Conservation (phyloP, 2,329 filamentous ascomycete species). For the Dryadomyces quercivorus region DNA sequence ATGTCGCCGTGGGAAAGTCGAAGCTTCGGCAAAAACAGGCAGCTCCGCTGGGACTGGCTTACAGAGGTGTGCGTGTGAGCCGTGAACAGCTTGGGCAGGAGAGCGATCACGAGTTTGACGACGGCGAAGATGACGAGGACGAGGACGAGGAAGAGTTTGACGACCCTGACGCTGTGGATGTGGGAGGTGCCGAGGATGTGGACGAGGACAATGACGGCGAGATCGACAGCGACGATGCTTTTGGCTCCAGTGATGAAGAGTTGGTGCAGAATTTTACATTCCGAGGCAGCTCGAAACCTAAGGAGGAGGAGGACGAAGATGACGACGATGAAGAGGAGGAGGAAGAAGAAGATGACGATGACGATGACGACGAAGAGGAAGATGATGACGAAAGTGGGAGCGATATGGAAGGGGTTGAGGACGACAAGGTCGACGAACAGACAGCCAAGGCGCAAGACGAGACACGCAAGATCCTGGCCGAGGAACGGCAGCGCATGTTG, state of each 20-base stretch:
- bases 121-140: constrained; percentile 33
- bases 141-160: constrained; percentile 31
- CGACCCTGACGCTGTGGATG: constrained; percentile 42
- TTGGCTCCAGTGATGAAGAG: constrained; percentile 77
- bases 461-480: constrained; percentile 53
- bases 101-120: constrained; percentile 39
- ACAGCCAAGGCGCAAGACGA: constrained; percentile 36
- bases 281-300: constrained; percentile 43
- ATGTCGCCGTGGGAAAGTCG: constrained; percentile 71
- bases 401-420: constrained; percentile 22
- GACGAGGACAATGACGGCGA: constrained; percentile 44
- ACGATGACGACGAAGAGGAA: constrained; percentile 30
- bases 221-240: constrained; percentile 55
- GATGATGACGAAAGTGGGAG: constrained; percentile 19
- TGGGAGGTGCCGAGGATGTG: constrained; percentile 37
- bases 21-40: constrained; percentile 65
- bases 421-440: constrained; percentile 18
- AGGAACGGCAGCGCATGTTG: constrained; percentile 54
- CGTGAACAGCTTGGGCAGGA: constrained; percentile 52
- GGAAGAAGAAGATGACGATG: constrained; percentile 25
- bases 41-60: constrained; percentile 61
- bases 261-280: constrained; percentile 63
- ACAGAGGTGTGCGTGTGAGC: constrained; percentile 65
- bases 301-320: constrained; percentile 21
- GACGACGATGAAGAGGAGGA: constrained; percentile 23